Evolutionary conservation across 345 rosid genomes (phyloP), one percentile per base, ranked within the genome.

Genomic region (Mercurialis annua): DNA sequence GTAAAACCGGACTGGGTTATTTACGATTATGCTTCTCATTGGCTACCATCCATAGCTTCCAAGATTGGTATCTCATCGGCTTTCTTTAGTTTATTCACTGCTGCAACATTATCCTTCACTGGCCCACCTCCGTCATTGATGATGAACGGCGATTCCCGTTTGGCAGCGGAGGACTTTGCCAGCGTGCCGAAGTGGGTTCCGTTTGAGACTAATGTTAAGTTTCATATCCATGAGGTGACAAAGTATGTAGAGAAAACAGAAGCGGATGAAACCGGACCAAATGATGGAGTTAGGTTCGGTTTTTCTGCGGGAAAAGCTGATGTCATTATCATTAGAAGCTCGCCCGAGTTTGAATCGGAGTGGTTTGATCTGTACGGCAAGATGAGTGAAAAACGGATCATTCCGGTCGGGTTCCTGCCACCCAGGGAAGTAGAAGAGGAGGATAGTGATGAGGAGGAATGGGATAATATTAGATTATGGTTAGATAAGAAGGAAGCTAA

Each of bases 371-470:
- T 85, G 58, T 55, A 80, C 15, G 52, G 1, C 0, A 61, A 74
- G 52, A 29, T 83, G 33, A 74, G 73, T 50, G 30, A 23, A 26
- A 85, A 81, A 58, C 82, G 81, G 44, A 67, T 81, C 0, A 56
- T 81, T 12, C 81, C 90, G 2, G 47, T 81, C 20, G 90, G 87
- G 9, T 80, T 82, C 56, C 66, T 84, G 31, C 86, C 84, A 23
- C 86, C 83, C 10, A 29, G 30, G 9, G 29, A 9, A 10, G 70
- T 53, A 48, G 59, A 61, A 16, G 80, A 81, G 26, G 59, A 58
- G 0, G 82, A 54, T 16, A 10, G 43, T 0, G 76, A 73, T 49
- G 54, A 67, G 9, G 40, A 34, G 3, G 43, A 60, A 0, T 78
- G 86, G 87, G 26, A 12, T 20, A 14, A 24, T 23, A 68, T 80